Evolutionary conservation across 1,284 basidiomycete genomes (phyloP).

Genomic region (Athelia psychrophila): DNA sequence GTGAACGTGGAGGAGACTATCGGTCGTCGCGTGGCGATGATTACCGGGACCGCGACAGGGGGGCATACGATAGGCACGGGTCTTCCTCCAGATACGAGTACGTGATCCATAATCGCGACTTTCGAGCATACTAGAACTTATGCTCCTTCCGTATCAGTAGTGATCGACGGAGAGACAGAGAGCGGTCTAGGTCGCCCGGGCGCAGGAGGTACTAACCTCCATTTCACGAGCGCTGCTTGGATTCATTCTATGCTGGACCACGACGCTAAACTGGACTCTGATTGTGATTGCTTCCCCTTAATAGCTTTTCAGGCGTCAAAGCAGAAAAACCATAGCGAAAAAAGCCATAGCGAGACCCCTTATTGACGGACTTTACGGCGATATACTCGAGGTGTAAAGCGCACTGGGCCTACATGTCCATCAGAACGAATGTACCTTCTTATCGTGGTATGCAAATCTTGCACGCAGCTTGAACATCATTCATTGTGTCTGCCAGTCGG

Average conservation of each 20-base stretch:
- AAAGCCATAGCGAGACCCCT: not conserved
- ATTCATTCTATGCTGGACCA: not conserved
- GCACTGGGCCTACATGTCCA: too few relatives aligned
- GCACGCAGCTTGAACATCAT: too few relatives aligned
- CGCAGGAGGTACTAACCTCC: conserved; percentile 59
- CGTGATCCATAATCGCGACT: conserved; percentile 27
- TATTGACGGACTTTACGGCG: too few relatives aligned
- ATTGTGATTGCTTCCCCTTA: not conserved
- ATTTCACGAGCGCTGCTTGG: conserved; percentile 7
- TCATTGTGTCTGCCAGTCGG: too few relatives aligned
- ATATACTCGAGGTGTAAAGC: too few relatives aligned
- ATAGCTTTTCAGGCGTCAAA: conserved; percentile 2
- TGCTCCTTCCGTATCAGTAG: conserved; percentile 25
- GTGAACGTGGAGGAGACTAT: conserved; percentile 46
- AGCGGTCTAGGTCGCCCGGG: conserved; percentile 77
- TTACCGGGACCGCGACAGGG: conserved; percentile 58
- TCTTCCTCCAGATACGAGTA: conserved; percentile 70
- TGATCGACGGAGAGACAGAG: conserved; percentile 67
- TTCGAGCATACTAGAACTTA: not conserved
- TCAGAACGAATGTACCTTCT: too few relatives aligned
- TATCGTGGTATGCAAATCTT: too few relatives aligned
- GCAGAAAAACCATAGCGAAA: not conserved
- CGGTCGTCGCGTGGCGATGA: conserved; percentile 56
- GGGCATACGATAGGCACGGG: conserved; percentile 68
- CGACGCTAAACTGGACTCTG: not conserved